Base-by-base conservation (phyloP, 164 flowering plant genomes). In the Magnolia sinica region DNA sequence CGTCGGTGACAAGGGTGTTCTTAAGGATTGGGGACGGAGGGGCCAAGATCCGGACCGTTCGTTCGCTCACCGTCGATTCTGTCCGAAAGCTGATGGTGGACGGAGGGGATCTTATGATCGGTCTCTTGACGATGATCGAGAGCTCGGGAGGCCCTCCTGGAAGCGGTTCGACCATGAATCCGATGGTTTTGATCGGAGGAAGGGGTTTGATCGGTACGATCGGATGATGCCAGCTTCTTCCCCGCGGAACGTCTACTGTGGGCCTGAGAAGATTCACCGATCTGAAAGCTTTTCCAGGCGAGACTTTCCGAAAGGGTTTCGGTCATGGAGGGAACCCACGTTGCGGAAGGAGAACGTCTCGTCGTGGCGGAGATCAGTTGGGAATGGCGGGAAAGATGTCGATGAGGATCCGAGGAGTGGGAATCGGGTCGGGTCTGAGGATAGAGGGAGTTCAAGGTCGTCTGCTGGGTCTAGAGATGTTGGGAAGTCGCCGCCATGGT, bases 221-320 rank as follows among this genome's bases (percentile, higher is more conserved):
- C 81, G 88, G 79, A 78, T 79, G 67, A 20, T 72, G 77, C 59
- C 76, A 13, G 76, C 79, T 74, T 76, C 87, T 77, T 84, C 89
- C n/a, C 89, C 86, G 8, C 73, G 86, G 24, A 79, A 78, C 50
- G 80, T 76, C 1, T 85, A 83, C 76, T 83, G n/a, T 80, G 81
- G 82, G 1, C 70, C 81, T 8, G 87, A 85, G 37, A 70, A 92
- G 78, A 82, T 88, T 31, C 87, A 89, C 79, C 81, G 97, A 23
- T 92, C 96, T 0, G 96, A 92, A 71, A 89, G 95, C 83, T 88
- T 89, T 76, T 90, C 86, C 14, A 84, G 94, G 81, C 83, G 96
- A 84, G 98, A 93, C 13, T 88, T 89, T 64, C 95, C 95, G 0
- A 95, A 95, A 80, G 94, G 98, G 76, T 89, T 90, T 76, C 80